Evolutionary conservation across 768 basidiomycete genomes (phyloP).

Genomic region (Trametes sanguinea): DNA sequence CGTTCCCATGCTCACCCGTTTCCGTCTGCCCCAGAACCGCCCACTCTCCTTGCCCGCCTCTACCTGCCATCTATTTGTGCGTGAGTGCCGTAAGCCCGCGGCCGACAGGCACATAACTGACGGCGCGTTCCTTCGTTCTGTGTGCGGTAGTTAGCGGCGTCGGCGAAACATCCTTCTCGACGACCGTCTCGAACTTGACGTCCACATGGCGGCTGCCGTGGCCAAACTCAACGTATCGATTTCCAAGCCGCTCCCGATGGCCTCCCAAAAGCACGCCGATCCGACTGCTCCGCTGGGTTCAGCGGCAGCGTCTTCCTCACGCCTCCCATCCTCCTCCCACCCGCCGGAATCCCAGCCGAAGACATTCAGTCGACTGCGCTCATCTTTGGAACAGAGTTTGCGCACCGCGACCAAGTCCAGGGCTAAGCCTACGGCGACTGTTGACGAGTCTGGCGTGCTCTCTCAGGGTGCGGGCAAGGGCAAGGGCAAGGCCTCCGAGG

Average conservation of each 20-base stretch:
- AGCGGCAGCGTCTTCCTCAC: slow-evolving; percentile 36
- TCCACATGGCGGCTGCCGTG: slow-evolving; percentile 49
- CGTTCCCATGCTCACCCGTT: slow-evolving; percentile 24
- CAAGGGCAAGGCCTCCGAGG: slow-evolving; percentile 44
- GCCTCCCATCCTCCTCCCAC: slow-evolving; percentile 33
- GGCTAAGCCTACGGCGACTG: slow-evolving; percentile 22
- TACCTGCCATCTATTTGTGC: slow-evolving; percentile 12
- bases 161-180: slow-evolving; percentile 19
- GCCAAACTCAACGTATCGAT: slow-evolving; percentile 40
- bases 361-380: slow-evolving; percentile 64
- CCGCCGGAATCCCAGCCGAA: slow-evolving; percentile 44
- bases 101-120: slow-evolving; percentile 10
- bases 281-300: slow-evolving; percentile 35
- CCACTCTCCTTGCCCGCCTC: slow-evolving; percentile 5
- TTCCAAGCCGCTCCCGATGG: slow-evolving; percentile 49
- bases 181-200: slow-evolving; percentile 2
- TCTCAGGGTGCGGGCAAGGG: slow-evolving; percentile 40
- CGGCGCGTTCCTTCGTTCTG: slow-evolving; percentile 1
- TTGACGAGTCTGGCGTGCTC: slow-evolving; percentile 48
- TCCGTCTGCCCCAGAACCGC: slow-evolving; percentile 14
- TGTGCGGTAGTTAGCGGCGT: slow-evolving; percentile 17
- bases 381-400: slow-evolving; percentile 67
- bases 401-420: slow-evolving; percentile 61
- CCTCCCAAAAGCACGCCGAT: slow-evolving; percentile 35
- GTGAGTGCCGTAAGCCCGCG: slow-evolving; percentile 14